Conservation (phyloP, 805 yeast species). For the Yamadazyma olivae region DNA sequence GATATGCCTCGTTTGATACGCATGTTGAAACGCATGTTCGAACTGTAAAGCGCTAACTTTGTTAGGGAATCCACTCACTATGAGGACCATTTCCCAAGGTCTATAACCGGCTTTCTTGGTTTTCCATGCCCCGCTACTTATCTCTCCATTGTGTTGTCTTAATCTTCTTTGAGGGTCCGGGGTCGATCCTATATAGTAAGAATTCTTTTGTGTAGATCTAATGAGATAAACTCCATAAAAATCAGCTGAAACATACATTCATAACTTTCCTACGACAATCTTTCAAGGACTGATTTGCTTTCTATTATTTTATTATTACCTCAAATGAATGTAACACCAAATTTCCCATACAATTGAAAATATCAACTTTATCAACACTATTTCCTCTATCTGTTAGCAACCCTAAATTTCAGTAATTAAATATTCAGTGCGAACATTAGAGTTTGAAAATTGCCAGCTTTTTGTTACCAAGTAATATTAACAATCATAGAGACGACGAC, state of each 20-base stretch:
- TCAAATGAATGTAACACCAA: no score
- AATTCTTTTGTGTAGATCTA: constrained; percentile 53
- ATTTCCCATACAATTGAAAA: no score
- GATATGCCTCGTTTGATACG: constrained; percentile 62
- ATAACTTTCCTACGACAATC: no score
- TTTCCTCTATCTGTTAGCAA: no score
- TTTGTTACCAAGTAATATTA: no score
- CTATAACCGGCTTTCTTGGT: constrained; percentile 56
- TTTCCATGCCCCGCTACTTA: constrained; percentile 57
- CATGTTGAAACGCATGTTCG: constrained; percentile 85
- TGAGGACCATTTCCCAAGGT: constrained; percentile 70
- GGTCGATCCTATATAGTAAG: constrained; percentile 79
- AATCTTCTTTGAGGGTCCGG: constrained; percentile 68
- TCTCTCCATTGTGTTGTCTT: constrained; percentile 76
- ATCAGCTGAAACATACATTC: constrained; percentile 9
- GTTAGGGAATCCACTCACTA: constrained; percentile 72
- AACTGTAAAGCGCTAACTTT: constrained; percentile 68
- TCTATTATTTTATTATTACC: no score
- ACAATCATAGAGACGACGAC: no score
- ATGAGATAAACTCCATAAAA: constrained; percentile 74
- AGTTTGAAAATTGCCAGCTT: no score
- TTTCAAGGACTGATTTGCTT: no score
- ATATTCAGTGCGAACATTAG: no score
- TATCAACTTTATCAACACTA: no score
- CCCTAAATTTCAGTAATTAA: no score